Conservation (phyloP, 2,329 filamentous ascomycete species). For the Cylindrodendrum hubeiense region DNA sequence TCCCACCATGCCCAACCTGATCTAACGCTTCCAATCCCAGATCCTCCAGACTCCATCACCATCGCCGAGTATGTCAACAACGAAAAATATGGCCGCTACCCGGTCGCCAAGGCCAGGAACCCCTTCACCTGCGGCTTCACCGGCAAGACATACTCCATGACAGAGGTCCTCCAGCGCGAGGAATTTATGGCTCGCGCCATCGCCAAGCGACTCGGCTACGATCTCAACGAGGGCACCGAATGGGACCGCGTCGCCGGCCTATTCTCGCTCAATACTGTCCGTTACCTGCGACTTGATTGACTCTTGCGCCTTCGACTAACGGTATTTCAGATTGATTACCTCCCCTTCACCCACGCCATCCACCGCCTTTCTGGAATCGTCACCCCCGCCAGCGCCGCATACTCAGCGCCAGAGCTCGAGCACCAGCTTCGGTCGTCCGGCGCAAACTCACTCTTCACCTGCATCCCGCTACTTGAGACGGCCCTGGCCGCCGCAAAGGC, state of each 20-base stretch:
- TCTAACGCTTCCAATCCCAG: constrained; percentile 43
- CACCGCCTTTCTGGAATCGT: constrained; percentile 81
- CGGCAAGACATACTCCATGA: constrained; percentile 73
- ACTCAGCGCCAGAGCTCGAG: constrained; percentile 76
- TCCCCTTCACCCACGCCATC: constrained; percentile 79
- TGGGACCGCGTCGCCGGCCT: constrained; percentile 85
- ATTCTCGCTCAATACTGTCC: constrained; percentile 84
- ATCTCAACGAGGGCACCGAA: constrained; percentile 76
- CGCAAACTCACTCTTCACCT: constrained; percentile 79
- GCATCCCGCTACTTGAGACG: constrained; percentile 72
- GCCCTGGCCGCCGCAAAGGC: constrained; percentile 74
- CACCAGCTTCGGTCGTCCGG: constrained; percentile 79
- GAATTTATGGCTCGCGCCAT: constrained; percentile 77
- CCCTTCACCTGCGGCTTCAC: constrained; percentile 84
- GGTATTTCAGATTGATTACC: constrained; percentile 74
- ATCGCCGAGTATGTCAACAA: constrained; percentile 83
- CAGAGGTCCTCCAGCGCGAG: constrained; percentile 74
- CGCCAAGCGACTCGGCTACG: constrained; percentile 78
- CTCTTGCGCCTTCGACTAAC: neutral
- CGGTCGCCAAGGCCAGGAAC: constrained; percentile 72
- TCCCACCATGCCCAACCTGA: neutral
- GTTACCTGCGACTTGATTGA: constrained; percentile 38
- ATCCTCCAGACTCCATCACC: constrained; percentile 79
- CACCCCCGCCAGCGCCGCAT: constrained; percentile 81
- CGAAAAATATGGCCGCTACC: constrained; percentile 75